These are phyloP conservation scores for Emydomyces testavorans DNA, from an alignment of 2,329 filamentous ascomycete species.

Conservation along the genomic window DNA sequence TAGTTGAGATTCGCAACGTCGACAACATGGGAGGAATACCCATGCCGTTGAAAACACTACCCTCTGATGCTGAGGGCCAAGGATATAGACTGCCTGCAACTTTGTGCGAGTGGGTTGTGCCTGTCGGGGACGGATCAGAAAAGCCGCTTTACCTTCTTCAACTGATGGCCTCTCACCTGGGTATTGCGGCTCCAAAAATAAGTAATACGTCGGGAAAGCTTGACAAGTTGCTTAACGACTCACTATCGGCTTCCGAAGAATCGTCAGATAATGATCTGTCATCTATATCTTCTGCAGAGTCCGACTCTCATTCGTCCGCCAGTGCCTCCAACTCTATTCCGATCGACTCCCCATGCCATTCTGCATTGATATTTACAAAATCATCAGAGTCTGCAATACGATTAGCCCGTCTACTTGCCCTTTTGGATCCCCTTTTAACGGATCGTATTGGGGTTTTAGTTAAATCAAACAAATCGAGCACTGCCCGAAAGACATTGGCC, in stretches of 20 bases:
- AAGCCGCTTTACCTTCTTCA: slow-evolving; percentile 80
- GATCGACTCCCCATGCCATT: slow-evolving; percentile 18
- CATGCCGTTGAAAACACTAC: slow-evolving; percentile 21
- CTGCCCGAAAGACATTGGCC: slow-evolving; percentile 54
- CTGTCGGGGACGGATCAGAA: slow-evolving; percentile 55
- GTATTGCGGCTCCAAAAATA: slow-evolving; percentile 13
- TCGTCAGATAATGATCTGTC: slow-evolving; percentile 21
- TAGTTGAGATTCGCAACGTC: slow-evolving; percentile 53
- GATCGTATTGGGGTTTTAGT: slow-evolving; percentile 57
- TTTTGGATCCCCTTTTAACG: slow-evolving; percentile 51
- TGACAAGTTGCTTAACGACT: slow-evolving; percentile 20
- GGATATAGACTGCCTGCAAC: slow-evolving; percentile 50
- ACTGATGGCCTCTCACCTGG: slow-evolving; percentile 45
- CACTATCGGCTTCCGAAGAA: slow-evolving; percentile 25
- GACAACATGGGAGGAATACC: neutral
- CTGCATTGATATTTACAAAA: slow-evolving; percentile 73
- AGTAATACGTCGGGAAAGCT: neutral
- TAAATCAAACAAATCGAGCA: slow-evolving; percentile 62
- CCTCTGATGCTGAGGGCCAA: slow-evolving; percentile 35
- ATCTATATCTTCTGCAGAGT: slow-evolving; percentile 16
- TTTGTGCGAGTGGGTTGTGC: slow-evolving; percentile 55
- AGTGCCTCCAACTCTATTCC: slow-evolving; percentile 21
- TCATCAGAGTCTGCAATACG: slow-evolving; percentile 82
- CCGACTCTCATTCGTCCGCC: slow-evolving; percentile 17
- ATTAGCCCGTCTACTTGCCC: slow-evolving; percentile 63